These are phyloP conservation scores for Paulinella micropora DNA, from an alignment of 78 protist genomes.

Conservation along the genomic window DNA sequence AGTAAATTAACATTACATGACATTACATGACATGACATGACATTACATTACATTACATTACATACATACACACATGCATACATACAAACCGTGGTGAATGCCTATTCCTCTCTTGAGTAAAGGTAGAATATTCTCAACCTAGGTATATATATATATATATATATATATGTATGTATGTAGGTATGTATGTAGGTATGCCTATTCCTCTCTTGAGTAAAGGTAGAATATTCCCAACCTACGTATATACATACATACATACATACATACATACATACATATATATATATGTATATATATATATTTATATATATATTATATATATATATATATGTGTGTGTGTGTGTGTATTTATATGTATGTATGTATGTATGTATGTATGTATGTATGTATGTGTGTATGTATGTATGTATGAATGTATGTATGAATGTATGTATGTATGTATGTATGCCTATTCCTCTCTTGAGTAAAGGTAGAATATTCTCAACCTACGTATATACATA, in stretches of 20 bases:
- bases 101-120: slow-evolving; percentile 41
- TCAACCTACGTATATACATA: not conserved
- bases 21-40: too few species aligned
- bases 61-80: too few species aligned
- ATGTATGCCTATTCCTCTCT: not conserved
- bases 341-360: not conserved
- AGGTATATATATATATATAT: too few species aligned
- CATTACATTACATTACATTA: too few species aligned
- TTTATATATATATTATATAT: not conserved
- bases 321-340: not conserved
- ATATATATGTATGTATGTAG: too few species aligned
- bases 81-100: slow-evolving; percentile 63
- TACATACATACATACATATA: not conserved
- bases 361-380: not conserved
- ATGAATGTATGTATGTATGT: not conserved
- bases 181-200: too few species aligned
- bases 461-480: too few species aligned
- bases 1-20: too few species aligned
- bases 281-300: not conserved
- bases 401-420: not conserved
- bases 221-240: too few species aligned
- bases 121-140: too few species aligned
- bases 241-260: not conserved
- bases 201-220: too few species aligned
- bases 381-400: not conserved